phyloP scores from a whole-genome alignment of 1,139 yeast species.

The Suhomyces guaymorum region DNA sequence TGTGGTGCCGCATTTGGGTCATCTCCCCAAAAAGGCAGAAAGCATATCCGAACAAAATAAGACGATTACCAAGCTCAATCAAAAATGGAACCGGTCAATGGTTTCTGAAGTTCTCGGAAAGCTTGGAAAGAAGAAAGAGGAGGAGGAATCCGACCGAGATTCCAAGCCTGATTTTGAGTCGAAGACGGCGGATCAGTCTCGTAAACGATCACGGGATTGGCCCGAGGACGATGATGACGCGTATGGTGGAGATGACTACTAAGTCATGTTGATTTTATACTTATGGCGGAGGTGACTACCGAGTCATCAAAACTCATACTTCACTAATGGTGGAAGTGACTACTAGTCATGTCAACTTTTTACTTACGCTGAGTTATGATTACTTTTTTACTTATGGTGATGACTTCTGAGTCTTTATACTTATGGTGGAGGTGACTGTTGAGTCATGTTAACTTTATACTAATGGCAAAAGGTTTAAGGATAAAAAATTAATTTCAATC shows the following conservation, averaged over 20 bases:
- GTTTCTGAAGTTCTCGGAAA: slow-evolving; percentile 8
- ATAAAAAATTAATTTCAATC: too few species aligned
- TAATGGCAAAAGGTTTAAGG: too few species aligned
- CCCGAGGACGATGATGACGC: slow-evolving; percentile 24
- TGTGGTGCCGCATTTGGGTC: slow-evolving; percentile 9
- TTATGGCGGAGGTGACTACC: too few species aligned
- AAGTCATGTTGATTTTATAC: neutral
- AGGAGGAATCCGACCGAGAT: neutral
- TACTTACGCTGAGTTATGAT: too few species aligned
- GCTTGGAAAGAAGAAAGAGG: slow-evolving; percentile 5
- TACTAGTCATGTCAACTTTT: too few species aligned
- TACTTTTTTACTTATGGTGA: too few species aligned
- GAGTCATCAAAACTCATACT: too few species aligned
- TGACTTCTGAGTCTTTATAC: too few species aligned
- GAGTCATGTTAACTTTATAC: neutral
- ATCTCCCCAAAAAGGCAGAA: slow-evolving; percentile 4
- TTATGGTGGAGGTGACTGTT: slow-evolving; percentile 17
- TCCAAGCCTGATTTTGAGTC: slow-evolving; percentile 1
- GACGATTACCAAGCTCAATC: slow-evolving; percentile 36
- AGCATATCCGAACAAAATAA: slow-evolving; percentile 32
- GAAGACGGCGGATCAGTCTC: slow-evolving; percentile 1
- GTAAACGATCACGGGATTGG: slow-evolving; percentile 25
- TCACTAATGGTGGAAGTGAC: too few species aligned
- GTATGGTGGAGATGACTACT: slow-evolving; percentile 17
- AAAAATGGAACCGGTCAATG: slow-evolving; percentile 38